A percentile compares a stretch with the other conserved stretches of the same genome.
These are phyloP conservation scores for Mucor piriformis DNA, from an alignment of 371 early-diverging fungal genomes.

Conservation along the genomic window DNA sequence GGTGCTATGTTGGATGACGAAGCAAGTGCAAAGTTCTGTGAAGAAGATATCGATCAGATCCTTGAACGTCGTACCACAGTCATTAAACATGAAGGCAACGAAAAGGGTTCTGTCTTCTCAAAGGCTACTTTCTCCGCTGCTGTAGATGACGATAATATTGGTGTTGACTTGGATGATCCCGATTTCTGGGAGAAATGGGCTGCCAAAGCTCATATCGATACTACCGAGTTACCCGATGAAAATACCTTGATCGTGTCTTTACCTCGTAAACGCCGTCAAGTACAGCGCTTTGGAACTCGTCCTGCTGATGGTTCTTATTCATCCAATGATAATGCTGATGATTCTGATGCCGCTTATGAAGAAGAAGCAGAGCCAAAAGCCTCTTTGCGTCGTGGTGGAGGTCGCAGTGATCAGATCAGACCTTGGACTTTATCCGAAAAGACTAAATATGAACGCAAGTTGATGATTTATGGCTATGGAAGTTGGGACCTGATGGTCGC, in stretches of 20 bases:
- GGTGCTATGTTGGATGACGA: slow-evolving; percentile 88
- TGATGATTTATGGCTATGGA: slow-evolving; percentile 81
- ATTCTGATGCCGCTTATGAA: slow-evolving; percentile 51
- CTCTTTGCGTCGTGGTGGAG: neutral
- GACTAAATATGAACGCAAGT: slow-evolving; percentile 70
- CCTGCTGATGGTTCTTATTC: slow-evolving; percentile 41
- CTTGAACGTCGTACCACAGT: slow-evolving; percentile 87
- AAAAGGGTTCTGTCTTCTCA: slow-evolving; percentile 87
- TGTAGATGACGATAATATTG: slow-evolving; percentile 29
- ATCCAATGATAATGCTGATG: slow-evolving; percentile 49
- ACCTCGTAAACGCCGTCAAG: slow-evolving; percentile 68
- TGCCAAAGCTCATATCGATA: slow-evolving; percentile 73
- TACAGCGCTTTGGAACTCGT: slow-evolving; percentile 58
- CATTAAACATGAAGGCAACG: slow-evolving; percentile 76
- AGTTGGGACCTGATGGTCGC: slow-evolving; percentile 70
- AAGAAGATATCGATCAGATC: slow-evolving; percentile 96
- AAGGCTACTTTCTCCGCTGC: slow-evolving; percentile 91
- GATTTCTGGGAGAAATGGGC: slow-evolving; percentile 98
- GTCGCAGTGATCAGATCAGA: slow-evolving; percentile 24
- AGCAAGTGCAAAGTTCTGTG: slow-evolving; percentile 82
- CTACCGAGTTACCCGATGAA: slow-evolving; percentile 53
- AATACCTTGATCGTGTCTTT: slow-evolving; percentile 68
- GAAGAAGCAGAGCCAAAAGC: slow-evolving; percentile 27
- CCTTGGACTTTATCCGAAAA: slow-evolving; percentile 79
- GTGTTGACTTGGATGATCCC: slow-evolving; percentile 92